These are phyloP conservation scores for Syncephalastrum sp. DNA, from an alignment of 371 early-diverging fungal genomes.

Conservation along the genomic window DNA sequence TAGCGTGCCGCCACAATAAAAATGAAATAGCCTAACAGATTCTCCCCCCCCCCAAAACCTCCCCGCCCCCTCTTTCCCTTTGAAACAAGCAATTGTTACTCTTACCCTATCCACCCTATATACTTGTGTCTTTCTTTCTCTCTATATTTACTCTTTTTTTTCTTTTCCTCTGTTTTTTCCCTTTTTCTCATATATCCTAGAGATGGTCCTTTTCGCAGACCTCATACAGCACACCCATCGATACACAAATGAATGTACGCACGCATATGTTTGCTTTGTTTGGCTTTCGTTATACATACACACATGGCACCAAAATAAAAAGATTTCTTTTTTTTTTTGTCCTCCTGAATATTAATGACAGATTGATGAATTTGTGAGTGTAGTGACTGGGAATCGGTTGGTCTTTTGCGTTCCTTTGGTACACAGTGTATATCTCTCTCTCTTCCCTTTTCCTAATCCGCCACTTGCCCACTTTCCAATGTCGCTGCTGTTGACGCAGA, in stretches of 20 bases:
- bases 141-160: no score
- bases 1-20: conserved; percentile 21
- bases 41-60: no score
- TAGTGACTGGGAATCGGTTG: no score
- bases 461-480: conserved; percentile 17
- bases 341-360: no score
- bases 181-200: neutral
- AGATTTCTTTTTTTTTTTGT: neutral
- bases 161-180: conserved; percentile 3
- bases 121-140: no score
- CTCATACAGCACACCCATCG: neutral
- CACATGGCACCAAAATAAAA: conserved; percentile 1
- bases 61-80: no score
- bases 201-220: no score
- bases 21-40: neutral
- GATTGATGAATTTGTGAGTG: no score
- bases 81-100: no score
- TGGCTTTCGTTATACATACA: neutral
- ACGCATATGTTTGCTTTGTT: no score
- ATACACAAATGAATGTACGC: neutral
- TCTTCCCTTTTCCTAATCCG: conserved; percentile 1
- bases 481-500: conserved; percentile 47
- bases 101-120: no score
- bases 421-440: neutral
- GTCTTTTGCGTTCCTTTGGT: no score